These are phyloP conservation scores for Acarospora socialis DNA, from an alignment of 2,329 filamentous ascomycete species.

Conservation along the genomic window DNA sequence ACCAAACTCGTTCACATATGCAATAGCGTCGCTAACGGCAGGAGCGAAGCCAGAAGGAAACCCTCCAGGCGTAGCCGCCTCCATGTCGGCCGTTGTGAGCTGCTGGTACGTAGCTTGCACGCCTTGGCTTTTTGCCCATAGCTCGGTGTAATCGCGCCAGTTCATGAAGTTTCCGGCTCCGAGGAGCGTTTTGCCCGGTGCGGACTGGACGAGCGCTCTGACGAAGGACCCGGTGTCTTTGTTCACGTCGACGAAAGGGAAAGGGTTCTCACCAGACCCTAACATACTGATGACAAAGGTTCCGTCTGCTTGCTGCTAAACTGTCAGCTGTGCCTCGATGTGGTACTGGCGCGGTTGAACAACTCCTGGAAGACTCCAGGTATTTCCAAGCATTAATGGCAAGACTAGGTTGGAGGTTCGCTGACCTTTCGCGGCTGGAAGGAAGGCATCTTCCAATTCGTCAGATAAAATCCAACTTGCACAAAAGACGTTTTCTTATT, in stretches of 20 bases:
- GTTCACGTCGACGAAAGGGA: slow-evolving; percentile 17
- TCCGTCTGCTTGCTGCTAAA: no score
- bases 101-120: slow-evolving; percentile 2
- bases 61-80: slow-evolving; percentile 16
- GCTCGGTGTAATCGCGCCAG: slow-evolving; percentile 9
- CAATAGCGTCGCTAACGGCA: slow-evolving; percentile 22
- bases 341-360: slow-evolving; percentile 23
- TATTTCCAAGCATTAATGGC: no score
- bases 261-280: no score
- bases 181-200: slow-evolving; percentile 12
- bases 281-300: no score
- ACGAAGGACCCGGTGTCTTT: slow-evolving; percentile 21
- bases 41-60: slow-evolving; percentile 15
- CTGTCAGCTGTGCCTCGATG: no score
- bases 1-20: slow-evolving; percentile 24
- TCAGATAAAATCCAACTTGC: slow-evolving; percentile 1
- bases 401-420: no score
- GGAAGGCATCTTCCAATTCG: no score
- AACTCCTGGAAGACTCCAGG: slow-evolving; percentile 23
- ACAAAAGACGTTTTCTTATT: slow-evolving; percentile 13
- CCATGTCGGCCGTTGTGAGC: slow-evolving; percentile 14
- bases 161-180: slow-evolving; percentile 10
- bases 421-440: no score
- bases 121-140: slow-evolving; percentile 8
- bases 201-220: slow-evolving; percentile 14